Conservation (phyloP, 768 basidiomycete species). For the Daedaleopsis nitida region DNA sequence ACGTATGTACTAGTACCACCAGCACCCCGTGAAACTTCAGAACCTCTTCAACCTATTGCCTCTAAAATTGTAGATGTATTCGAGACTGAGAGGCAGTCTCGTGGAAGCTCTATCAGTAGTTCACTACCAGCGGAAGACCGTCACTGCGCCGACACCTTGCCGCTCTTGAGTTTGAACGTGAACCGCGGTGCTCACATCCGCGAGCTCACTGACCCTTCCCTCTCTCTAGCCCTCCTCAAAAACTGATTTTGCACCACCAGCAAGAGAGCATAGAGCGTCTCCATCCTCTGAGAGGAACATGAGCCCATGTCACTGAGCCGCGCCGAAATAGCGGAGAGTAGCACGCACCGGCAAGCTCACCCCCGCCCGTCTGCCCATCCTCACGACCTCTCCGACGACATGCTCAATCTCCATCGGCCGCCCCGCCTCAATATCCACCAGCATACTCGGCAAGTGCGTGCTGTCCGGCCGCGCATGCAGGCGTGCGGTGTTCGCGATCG, state of each 20-base stretch:
- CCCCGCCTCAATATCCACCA: constrained; percentile 55
- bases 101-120: too few relatives aligned
- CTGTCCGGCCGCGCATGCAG: constrained; percentile 46
- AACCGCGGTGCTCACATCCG: not conserved
- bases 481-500: constrained; percentile 41
- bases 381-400: constrained; percentile 62
- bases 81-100: too few relatives aligned
- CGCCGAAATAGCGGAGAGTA: not conserved
- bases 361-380: constrained; percentile 46
- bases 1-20: too few relatives aligned
- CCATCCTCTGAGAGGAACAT: constrained; percentile 31
- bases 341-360: constrained; percentile 52
- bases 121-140: too few relatives aligned
- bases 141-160: too few relatives aligned
- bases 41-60: too few relatives aligned
- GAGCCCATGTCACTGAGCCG: not conserved
- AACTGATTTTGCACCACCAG: constrained; percentile 63
- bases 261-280: constrained; percentile 56
- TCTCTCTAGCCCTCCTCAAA: constrained; percentile 29
- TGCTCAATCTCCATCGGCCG: constrained; percentile 69
- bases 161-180: too few relatives aligned
- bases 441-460: constrained; percentile 60
- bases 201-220: not conserved
- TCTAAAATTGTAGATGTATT: too few relatives aligned
- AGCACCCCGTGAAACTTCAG: too few relatives aligned